These are phyloP conservation scores for Nemania serpens DNA, from an alignment of 2,329 filamentous ascomycete genomes.

Conservation along the genomic window DNA sequence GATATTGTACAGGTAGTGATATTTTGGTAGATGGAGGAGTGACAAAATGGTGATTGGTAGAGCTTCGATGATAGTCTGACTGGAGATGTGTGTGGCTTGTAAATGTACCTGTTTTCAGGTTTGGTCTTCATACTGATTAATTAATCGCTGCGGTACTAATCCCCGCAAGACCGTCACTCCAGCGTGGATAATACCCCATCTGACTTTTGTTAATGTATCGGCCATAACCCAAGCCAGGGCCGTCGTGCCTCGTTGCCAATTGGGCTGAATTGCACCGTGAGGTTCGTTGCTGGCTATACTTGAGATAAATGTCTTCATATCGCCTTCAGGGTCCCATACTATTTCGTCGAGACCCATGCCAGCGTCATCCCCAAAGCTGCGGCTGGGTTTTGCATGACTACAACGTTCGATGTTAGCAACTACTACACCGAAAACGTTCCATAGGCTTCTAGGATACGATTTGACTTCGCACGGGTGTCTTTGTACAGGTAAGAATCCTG, in stretches of 20 bases:
- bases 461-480: no score
- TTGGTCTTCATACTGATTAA: conserved; percentile 29
- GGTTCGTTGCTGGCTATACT: conserved; percentile 47
- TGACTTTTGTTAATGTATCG: conserved; percentile 57
- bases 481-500: neutral
- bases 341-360: conserved; percentile 52
- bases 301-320: conserved; percentile 52
- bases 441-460: neutral
- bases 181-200: conserved; percentile 67
- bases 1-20: conserved; percentile 49
- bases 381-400: conserved; percentile 42
- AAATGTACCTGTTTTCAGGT: neutral
- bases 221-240: conserved; percentile 61
- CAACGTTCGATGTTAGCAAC: neutral
- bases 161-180: conserved; percentile 59
- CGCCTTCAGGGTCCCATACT: conserved; percentile 54
- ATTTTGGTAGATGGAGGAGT: conserved; percentile 52
- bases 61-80: neutral
- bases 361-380: conserved; percentile 34
- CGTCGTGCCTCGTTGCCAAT: conserved; percentile 54
- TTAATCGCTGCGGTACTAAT: conserved; percentile 33
- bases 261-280: conserved; percentile 36
- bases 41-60: conserved; percentile 43
- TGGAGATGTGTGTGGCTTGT: neutral
- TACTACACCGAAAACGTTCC: no score